Percentiles rank a stretch among this genome's conserved stretches.
Evolutionary conservation across 352 stramenopile genomes (phyloP).

Genomic region (Pythium aphanidermatum): DNA sequence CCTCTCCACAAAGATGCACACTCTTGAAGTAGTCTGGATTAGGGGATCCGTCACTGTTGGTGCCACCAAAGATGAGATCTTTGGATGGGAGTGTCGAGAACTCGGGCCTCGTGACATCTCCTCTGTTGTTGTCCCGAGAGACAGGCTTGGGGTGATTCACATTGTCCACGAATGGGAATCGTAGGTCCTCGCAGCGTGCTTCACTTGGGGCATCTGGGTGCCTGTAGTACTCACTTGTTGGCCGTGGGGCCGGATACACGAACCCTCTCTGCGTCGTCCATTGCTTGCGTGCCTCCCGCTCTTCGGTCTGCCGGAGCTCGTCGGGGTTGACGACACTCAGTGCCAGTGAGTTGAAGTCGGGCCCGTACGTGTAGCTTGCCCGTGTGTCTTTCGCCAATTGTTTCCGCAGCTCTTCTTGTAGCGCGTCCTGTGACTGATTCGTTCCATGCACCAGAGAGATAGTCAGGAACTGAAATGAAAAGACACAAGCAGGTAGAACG

Average conservation of each 20-base stretch:
- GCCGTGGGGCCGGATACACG: constrained; percentile 72
- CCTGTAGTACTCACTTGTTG: constrained; percentile 61
- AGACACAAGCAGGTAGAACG: not conserved
- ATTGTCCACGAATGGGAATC: constrained; percentile 82
- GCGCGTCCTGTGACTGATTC: constrained; percentile 66
- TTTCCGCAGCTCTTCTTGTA: constrained; percentile 75
- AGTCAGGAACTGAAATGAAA: not conserved
- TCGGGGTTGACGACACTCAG: constrained; percentile 75
- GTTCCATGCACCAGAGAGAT: not conserved
- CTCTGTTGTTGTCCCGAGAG: constrained; percentile 27
- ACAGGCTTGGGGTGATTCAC: constrained; percentile 58
- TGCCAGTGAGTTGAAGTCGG: constrained; percentile 83
- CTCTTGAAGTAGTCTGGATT: constrained; percentile 79
- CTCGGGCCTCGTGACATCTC: constrained; percentile 15
- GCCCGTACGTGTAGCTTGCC: constrained; percentile 83
- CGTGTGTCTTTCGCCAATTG: constrained; percentile 43
- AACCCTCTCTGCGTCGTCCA: constrained; percentile 88
- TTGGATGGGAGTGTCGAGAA: constrained; percentile 87
- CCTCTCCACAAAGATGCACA: constrained; percentile 84
- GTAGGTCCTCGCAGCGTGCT: constrained; percentile 78
- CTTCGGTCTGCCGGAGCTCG: constrained; percentile 42
- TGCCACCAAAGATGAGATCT: constrained; percentile 81
- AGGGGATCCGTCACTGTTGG: constrained; percentile 54
- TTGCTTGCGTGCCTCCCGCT: constrained; percentile 35
- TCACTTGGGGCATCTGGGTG: constrained; percentile 66